phyloP scores from a whole-genome alignment of 306 rosid genomes.

The Citrullus mucosospermus region DNA sequence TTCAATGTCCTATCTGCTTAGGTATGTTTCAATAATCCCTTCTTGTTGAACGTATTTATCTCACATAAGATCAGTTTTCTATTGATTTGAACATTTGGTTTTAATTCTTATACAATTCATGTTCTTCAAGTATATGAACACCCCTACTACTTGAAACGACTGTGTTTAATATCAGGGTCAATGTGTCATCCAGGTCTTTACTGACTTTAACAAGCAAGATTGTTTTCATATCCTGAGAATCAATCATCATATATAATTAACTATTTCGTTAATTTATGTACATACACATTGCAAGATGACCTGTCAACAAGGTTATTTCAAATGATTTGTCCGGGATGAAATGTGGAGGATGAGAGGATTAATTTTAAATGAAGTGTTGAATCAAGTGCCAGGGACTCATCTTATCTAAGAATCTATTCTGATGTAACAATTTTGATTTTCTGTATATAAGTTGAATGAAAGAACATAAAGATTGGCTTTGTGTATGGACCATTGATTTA shows the following conservation, averaged over 20 bases:
- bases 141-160: not conserved
- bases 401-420: not conserved
- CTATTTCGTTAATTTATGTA: not conserved
- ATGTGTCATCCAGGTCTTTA: not conserved
- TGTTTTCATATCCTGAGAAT: not conserved
- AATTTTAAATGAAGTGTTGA: not conserved
- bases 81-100: conserved; percentile 1
- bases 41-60: not conserved
- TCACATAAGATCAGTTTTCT: not conserved
- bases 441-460: not conserved
- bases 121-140: not conserved
- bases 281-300: not conserved
- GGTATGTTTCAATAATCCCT: conserved; percentile 25
- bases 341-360: not conserved
- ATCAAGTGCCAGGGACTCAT: not conserved
- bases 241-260: not conserved
- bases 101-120: not conserved
- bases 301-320: not conserved
- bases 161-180: not conserved
- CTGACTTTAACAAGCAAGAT: not conserved
- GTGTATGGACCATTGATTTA: not conserved
- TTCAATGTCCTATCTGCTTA: conserved; percentile 79
- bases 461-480: not conserved
- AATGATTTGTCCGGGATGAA: not conserved
- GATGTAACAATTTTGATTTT: not conserved